Evolutionary conservation across 139 green algal species (phyloP), one percentile per base, ranked within the genome.

Genomic region (Pleodorina starrii): DNA sequence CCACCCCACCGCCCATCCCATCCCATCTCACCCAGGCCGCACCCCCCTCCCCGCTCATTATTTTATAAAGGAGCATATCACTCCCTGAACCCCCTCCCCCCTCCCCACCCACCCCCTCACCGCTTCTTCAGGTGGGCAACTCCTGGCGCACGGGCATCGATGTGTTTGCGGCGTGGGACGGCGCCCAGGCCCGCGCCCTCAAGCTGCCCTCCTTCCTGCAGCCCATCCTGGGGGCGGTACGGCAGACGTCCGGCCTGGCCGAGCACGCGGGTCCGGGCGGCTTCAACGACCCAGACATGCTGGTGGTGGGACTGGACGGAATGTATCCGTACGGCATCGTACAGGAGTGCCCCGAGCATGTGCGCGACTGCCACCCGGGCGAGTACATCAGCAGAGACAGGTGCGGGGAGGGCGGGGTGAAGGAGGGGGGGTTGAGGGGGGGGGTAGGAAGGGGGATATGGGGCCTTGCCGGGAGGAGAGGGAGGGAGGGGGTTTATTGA

Each of bases 261-360:
- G 10, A 69, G n/a, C 27, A 88, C n/a, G 82, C 66, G 19, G 46
- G 69, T 25, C 84, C 84, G 11, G 84, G 84, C 36, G 91, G 85
- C 29, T 94, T 94, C 68, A 95, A 95, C 66, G 93, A 95, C 81
- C 93, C 91, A 4, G 93, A 95, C 86, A 95, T 95, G 93, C 90
- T 95, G 42, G 90, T 94, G 63, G 93, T 95, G 57, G 93, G 93
- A 12, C 89, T 95, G 42, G 90, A 94, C 14, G 92, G 91, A 44
- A 95, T 94, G 92, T 91, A 90, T 60, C 93, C 91, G 10, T 93
- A 94, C 78, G 93, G 90, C 66, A 83, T 91, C 44, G 90, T 89
- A 38, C 73, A 90, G 79, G 69, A 91, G 5, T 95, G 92, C 89
- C 92, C 92, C 9, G 63, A 91, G 76, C 89, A 92, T 51, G 72